A percentile compares a stretch with the other conserved stretches of the same genome.
Conservation (phyloP, 2,329 filamentous ascomycete species). For the Myriosclerotinia scirpicola region DNA sequence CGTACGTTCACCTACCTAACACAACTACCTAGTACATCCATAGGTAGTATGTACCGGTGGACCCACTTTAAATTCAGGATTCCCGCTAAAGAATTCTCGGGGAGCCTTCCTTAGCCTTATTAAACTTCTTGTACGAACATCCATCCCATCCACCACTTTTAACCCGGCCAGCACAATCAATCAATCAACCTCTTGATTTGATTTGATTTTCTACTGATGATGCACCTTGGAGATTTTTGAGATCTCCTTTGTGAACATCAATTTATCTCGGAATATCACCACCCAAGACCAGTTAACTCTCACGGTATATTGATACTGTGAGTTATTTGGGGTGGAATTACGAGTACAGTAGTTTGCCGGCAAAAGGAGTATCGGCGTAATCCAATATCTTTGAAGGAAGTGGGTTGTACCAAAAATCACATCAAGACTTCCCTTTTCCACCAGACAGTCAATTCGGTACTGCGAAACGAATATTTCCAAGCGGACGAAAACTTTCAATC, state of each 20-base stretch:
- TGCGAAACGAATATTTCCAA: conserved; percentile 15
- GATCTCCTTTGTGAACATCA: conserved; percentile 14
- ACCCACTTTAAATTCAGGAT: conserved; percentile 1
- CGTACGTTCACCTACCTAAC: too few relatives aligned
- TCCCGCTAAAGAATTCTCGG: conserved; percentile 20
- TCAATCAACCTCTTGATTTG: conserved; percentile 7
- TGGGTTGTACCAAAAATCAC: conserved; percentile 23
- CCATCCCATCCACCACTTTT: background rate
- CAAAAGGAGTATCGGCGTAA: conserved; percentile 23
- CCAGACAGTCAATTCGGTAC: conserved; percentile 7
- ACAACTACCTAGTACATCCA: too few relatives aligned
- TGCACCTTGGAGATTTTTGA: conserved; percentile 12
- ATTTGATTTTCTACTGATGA: conserved; percentile 12
- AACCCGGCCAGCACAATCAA: conserved; percentile 9
- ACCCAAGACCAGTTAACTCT: background rate
- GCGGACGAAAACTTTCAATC: background rate
- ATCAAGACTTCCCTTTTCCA: conserved; percentile 18
- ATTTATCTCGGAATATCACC: background rate
- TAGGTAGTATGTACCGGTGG: background rate
- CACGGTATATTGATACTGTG: background rate
- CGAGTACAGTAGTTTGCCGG: background rate
- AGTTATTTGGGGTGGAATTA: background rate
- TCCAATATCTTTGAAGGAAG: conserved; percentile 20
- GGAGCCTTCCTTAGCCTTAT: conserved; percentile 13
- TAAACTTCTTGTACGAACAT: conserved; percentile 8